Conservation (phyloP, 2,329 filamentous ascomycete species). For the Orbilia quercus region DNA sequence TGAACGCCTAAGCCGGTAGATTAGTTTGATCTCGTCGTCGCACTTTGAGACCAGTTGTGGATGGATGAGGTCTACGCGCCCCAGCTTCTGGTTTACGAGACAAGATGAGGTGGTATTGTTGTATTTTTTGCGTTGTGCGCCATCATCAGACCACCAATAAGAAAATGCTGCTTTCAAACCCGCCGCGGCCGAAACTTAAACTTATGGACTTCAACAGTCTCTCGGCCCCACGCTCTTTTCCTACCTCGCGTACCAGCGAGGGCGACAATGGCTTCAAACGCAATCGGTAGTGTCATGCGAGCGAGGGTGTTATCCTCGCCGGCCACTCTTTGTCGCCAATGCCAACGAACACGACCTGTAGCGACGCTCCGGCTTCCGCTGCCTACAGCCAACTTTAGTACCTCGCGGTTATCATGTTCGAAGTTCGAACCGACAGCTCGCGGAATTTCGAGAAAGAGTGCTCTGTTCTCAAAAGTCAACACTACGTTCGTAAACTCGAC, state of each 20-base stretch:
- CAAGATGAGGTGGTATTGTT: too few species aligned
- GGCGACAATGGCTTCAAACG: constrained; percentile 46
- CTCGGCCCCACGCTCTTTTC: constrained; percentile 14
- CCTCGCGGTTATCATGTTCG: constrained; percentile 16
- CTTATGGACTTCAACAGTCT: constrained; percentile 20
- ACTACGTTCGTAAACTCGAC: constrained; percentile 9
- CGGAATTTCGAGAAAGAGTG: background rate
- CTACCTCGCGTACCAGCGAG: constrained; percentile 10
- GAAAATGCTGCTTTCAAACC: constrained; percentile 46
- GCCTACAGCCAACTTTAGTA: constrained; percentile 23
- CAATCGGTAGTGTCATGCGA: constrained; percentile 23
- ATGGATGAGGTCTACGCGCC: too few species aligned
- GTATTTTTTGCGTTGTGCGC: constrained; percentile 43
- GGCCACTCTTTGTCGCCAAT: constrained; percentile 46
- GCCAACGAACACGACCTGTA: constrained; percentile 19
- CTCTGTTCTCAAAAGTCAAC: constrained; percentile 8
- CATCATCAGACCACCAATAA: constrained; percentile 55
- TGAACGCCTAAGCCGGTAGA: too few species aligned
- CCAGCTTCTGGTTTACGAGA: too few species aligned
- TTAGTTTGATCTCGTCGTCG: too few species aligned
- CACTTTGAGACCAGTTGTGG: too few species aligned
- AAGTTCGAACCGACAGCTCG: constrained; percentile 24
- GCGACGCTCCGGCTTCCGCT: constrained; percentile 2
- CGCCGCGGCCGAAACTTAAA: constrained; percentile 6
- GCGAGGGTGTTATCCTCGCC: constrained; percentile 26